Conservation (phyloP, 148 eudicot genomes). For the Amaranthus hypochondriacus region DNA sequence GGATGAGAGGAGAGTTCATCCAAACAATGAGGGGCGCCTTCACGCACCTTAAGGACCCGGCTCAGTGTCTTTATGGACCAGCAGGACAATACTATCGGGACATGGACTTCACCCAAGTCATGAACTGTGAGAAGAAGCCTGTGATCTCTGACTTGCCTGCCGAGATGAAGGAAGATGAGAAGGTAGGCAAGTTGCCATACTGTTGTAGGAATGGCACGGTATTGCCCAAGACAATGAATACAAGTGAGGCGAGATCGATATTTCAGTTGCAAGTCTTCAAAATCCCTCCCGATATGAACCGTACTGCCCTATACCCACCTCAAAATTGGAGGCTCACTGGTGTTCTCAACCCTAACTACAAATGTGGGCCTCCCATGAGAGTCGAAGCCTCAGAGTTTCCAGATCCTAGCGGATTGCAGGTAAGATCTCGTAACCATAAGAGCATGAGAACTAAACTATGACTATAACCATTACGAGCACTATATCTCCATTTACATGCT, state of each 20-base stretch:
- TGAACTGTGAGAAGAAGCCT: conserved; percentile 59
- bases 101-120: conserved; percentile 58
- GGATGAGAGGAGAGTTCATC: conserved; percentile 92
- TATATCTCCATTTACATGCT: too few species aligned
- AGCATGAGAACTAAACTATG: too few species aligned
- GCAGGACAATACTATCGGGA: conserved; percentile 62
- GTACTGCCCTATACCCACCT: conserved; percentile 72
- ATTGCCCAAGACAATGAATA: conserved; percentile 72
- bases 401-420: conserved; percentile 55
- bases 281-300: conserved; percentile 74
- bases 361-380: conserved; percentile 61
- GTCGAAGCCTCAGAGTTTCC: conserved; percentile 65
- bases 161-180: conserved; percentile 54
- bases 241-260: conserved; percentile 47
- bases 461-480: too few species aligned
- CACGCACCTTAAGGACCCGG: conserved; percentile 48
- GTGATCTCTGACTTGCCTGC: conserved; percentile 64
- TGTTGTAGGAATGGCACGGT: conserved; percentile 76
- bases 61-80: conserved; percentile 71
- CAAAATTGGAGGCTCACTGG: conserved; percentile 79
- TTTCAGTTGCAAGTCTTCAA: conserved; percentile 75
- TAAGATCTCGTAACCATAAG: background rate
- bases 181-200: conserved; percentile 70
- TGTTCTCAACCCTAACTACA: conserved; percentile 55
- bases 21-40: conserved; percentile 63